Base-by-base conservation (phyloP, 108 stramenopile species). In the Heterococcus sp. region DNA sequence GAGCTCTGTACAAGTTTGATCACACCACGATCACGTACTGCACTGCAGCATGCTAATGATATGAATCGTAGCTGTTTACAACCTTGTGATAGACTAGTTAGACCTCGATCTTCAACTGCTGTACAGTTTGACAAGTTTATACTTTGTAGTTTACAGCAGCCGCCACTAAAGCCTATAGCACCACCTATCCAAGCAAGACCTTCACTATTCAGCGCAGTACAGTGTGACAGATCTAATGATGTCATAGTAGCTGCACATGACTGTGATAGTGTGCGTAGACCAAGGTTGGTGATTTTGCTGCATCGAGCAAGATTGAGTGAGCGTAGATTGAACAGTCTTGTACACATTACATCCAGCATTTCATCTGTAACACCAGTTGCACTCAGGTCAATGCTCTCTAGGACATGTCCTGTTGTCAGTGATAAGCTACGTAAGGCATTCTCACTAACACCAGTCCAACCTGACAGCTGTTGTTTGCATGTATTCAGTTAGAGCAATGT, bases 161-260 rank as follows among this genome's bases (percentile, higher is more conserved):
- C 72, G 37, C 71, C n/a, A 2, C 79, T 72, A 28, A 81, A 81
- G 2, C 79, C 79, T 35, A 81, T 73, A 2, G 79, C 72, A 4
- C 79, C 79, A 11, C 79, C 79, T n/a, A 81, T 73, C 64, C 65
- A 81, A 0, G 79, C 65, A 1, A 81, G 64, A 1, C 71, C 79
- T 72, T 81, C 46, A 58, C 46, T 58, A n/a, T n/a, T n/a, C n/a
- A n/a, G n/a, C n/a, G n/a, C n/a, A n/a, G n/a, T n/a, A n/a, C n/a
- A n/a, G n/a, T n/a, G n/a, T n/a, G 79, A 81, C 32, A 81, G 38
- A 34, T 81, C 79, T 33, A 73, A 33, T 30, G 71, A 66, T 32
- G 79, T 81, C 36, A 81, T 36, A 21, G 79, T 81, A 1, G 35
- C 38, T 37, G 38, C 72, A 72, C 79, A 81, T 34, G 27, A 70